A percentile compares a stretch with the other conserved stretches of the same genome.
These are phyloP conservation scores for Sonneratia alba DNA, from an alignment of 345 rosid genomes.

Conservation along the genomic window DNA sequence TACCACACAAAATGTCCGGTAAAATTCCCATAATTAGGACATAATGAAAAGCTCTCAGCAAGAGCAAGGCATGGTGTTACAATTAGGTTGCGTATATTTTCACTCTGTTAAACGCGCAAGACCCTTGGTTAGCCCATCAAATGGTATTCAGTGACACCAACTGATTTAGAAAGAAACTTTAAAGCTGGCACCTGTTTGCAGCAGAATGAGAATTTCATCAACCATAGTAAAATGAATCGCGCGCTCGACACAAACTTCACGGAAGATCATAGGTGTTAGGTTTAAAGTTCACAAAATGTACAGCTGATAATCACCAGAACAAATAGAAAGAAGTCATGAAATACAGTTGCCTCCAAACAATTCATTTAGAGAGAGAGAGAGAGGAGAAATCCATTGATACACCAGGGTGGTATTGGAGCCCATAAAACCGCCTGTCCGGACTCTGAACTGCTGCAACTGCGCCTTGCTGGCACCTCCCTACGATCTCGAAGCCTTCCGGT, in stretches of 20 bases:
- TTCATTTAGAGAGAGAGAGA: no score
- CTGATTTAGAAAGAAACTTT: background rate
- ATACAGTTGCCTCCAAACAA: no score
- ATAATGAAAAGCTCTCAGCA: background rate
- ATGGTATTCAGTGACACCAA: background rate
- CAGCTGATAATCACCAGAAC: no score
- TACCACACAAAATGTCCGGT: background rate
- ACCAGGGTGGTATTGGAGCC: slow-evolving; percentile 95
- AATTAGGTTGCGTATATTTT: no score
- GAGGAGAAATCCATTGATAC: slow-evolving; percentile 8
- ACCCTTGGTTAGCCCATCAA: no score
- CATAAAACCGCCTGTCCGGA: slow-evolving; percentile 50
- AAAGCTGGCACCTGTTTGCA: background rate
- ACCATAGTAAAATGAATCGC: background rate
- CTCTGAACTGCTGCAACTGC: slow-evolving; percentile 74
- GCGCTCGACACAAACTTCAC: background rate
- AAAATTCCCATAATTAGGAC: background rate
- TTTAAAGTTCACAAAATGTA: no score
- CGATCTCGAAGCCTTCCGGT: slow-evolving; percentile 75
- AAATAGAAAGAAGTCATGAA: no score
- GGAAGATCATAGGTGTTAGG: no score
- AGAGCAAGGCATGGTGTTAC: background rate
- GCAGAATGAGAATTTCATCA: background rate
- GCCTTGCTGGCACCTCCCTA: slow-evolving; percentile 69
- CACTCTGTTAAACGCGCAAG: no score